Percentiles rank a stretch among this genome's conserved stretches.
These are phyloP conservation scores for Diaporthe sp. DNA, from an alignment of 2,329 filamentous ascomycete species.

Conservation along the genomic window DNA sequence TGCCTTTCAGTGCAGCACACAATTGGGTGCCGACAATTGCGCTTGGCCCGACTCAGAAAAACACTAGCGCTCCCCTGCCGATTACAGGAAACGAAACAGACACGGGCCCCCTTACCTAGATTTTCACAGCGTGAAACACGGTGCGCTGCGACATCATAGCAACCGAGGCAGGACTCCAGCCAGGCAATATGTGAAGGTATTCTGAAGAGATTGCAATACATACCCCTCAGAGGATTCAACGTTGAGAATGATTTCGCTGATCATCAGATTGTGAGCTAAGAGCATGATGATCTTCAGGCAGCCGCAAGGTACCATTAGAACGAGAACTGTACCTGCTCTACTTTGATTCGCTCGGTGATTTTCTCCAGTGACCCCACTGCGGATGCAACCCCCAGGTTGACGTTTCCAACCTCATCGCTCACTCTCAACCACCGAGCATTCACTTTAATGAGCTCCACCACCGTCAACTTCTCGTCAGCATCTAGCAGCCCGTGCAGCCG, in stretches of 20 bases:
- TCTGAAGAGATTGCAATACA: background rate
- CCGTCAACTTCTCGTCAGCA: background rate
- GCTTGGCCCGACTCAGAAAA: constrained; percentile 6
- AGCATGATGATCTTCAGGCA: background rate
- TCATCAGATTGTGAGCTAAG: background rate
- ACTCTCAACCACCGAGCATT: background rate
- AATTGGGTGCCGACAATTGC: background rate
- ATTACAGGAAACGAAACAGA: constrained; percentile 32
- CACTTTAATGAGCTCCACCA: background rate
- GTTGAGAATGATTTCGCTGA: background rate
- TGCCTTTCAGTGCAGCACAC: background rate
- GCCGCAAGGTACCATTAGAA: background rate
- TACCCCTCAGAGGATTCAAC: too few species aligned
- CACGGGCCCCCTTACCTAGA: constrained; percentile 20
- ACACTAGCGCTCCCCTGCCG: background rate
- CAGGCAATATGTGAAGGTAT: background rate
- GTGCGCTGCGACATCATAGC: constrained; percentile 8
- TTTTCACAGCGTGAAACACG: constrained; percentile 12
- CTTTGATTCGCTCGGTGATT: background rate
- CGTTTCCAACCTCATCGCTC: background rate
- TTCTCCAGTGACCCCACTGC: background rate
- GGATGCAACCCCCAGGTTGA: constrained; percentile 11
- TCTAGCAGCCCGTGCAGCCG: background rate
- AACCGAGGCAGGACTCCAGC: background rate
- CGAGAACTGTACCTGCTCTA: background rate